These are phyloP conservation scores for Daucus carota DNA, from an alignment of 129 eudicot genomes.

Conservation along the genomic window DNA sequence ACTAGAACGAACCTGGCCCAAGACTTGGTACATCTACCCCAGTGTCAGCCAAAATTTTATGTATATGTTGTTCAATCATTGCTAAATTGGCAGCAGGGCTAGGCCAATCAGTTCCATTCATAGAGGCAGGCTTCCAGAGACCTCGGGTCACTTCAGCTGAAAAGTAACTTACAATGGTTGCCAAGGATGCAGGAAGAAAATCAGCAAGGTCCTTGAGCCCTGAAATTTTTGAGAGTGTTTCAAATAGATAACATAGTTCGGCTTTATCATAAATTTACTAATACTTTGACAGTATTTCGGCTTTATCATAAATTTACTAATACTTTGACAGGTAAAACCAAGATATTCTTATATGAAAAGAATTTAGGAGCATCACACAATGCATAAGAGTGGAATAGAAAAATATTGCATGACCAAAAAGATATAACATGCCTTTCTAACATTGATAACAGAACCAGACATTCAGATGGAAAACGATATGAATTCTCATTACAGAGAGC, in stretches of 20 bases:
- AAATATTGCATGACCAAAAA: background rate
- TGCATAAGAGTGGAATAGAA: background rate
- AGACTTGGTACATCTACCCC: conserved; percentile 90
- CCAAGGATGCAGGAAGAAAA: conserved; percentile 92
- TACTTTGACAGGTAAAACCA: background rate
- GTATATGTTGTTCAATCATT: conserved; percentile 63
- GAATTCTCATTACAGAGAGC: background rate
- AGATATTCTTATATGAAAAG: background rate
- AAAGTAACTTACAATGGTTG: conserved; percentile 81
- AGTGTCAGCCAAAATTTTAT: conserved; percentile 78
- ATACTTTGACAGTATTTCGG: too few relatives aligned
- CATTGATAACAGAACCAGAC: background rate
- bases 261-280: background rate
- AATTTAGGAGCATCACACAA: background rate
- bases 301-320: background rate
- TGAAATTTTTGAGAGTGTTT: conserved; percentile 12
- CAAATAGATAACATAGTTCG: background rate
- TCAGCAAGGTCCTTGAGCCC: conserved; percentile 93
- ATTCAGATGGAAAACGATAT: background rate
- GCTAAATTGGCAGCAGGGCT: conserved; percentile 93
- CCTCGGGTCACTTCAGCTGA: conserved; percentile 97
- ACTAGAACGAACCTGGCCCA: conserved; percentile 46
- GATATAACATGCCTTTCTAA: background rate
- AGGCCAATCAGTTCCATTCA: conserved; percentile 99
- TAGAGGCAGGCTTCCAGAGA: conserved; percentile 91